Evolutionary conservation across 306 rosid species (phyloP).

Genomic region (Trifolium pratense): DNA sequence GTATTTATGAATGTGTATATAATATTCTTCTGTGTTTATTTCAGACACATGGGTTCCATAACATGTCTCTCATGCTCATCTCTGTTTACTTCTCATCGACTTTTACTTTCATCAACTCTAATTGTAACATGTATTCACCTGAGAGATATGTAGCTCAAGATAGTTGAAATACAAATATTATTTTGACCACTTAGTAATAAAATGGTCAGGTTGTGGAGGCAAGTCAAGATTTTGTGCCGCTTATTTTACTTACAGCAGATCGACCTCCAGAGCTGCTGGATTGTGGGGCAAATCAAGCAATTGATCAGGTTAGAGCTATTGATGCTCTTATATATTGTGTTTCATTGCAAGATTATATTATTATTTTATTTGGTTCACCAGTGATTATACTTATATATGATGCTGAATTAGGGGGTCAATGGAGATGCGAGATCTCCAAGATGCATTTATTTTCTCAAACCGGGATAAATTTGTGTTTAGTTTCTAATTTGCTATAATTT

Average conservation of each 20-base stretch:
- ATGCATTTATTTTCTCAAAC: constrained; percentile 26
- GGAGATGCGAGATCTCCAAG: neutral
- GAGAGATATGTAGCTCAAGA: constrained; percentile 32
- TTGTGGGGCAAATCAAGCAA: constrained; percentile 90
- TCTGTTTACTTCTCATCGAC: constrained; percentile 2
- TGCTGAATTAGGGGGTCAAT: neutral
- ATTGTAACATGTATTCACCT: constrained; percentile 27
- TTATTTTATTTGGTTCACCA: constrained; percentile 8
- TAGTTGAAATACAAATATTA: constrained; percentile 21
- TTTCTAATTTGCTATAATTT: constrained; percentile 6
- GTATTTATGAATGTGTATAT: neutral
- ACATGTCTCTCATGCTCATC: neutral
- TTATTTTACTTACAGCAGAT: constrained; percentile 90
- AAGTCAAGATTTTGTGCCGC: constrained; percentile 90
- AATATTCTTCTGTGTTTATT: neutral
- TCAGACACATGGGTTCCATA: neutral
- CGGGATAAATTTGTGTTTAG: neutral
- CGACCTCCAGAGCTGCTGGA: constrained; percentile 89
- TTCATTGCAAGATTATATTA: neutral
- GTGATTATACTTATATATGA: neutral
- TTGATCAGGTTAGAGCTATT: constrained; percentile 69
- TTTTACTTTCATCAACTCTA: neutral
- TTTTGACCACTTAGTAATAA: constrained; percentile 37
- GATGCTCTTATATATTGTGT: constrained; percentile 12
- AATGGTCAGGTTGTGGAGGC: constrained; percentile 89